Percentiles rank a stretch among this genome's conserved stretches.
Evolutionary conservation across 306 rosid genomes (phyloP).

Genomic region (Betula pendula): DNA sequence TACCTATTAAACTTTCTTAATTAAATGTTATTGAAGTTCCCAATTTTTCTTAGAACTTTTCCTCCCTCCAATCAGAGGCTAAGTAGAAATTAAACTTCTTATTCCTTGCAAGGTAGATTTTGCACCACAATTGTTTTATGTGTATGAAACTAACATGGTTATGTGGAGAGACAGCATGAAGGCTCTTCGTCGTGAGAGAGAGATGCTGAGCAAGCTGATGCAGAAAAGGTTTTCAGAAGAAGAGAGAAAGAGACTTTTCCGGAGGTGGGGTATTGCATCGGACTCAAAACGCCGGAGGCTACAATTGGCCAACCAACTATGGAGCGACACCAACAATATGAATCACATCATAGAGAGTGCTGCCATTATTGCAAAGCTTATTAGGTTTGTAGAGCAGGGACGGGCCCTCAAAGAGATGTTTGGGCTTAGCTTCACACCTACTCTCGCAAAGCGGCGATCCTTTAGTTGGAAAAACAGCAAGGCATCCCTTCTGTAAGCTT

Average conservation of each 20-base stretch:
- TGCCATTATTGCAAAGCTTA: slow-evolving; percentile 72
- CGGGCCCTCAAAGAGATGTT: slow-evolving; percentile 87
- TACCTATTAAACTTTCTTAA: too few species aligned
- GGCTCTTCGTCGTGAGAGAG: slow-evolving; percentile 75
- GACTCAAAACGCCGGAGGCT: slow-evolving; percentile 85
- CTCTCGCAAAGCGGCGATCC: slow-evolving; percentile 51
- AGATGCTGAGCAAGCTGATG: slow-evolving; percentile 71
- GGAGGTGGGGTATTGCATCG: slow-evolving; percentile 73
- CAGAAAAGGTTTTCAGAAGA: slow-evolving; percentile 67
- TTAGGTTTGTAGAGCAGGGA: slow-evolving; percentile 75
- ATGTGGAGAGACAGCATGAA: slow-evolving; percentile 52
- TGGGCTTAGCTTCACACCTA: slow-evolving; percentile 84
- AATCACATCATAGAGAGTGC: slow-evolving; percentile 74
- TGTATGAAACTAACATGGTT: slow-evolving; percentile 24
- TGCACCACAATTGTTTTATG: neutral
- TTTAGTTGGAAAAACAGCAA: slow-evolving; percentile 65
- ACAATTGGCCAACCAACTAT: slow-evolving; percentile 67
- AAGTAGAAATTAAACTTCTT: neutral
- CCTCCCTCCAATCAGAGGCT: neutral
- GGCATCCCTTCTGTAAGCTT: slow-evolving; percentile 44
- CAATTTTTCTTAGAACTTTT: neutral
- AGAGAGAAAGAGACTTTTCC: slow-evolving; percentile 66
- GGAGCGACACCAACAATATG: slow-evolving; percentile 61
- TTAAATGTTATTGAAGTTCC: neutral
- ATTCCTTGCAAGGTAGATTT: neutral